Percentiles rank a stretch among this genome's conserved stretches.
phyloP scores from a whole-genome alignment of 176 grass and related monocot species.

The Microstegium vimineum region DNA sequence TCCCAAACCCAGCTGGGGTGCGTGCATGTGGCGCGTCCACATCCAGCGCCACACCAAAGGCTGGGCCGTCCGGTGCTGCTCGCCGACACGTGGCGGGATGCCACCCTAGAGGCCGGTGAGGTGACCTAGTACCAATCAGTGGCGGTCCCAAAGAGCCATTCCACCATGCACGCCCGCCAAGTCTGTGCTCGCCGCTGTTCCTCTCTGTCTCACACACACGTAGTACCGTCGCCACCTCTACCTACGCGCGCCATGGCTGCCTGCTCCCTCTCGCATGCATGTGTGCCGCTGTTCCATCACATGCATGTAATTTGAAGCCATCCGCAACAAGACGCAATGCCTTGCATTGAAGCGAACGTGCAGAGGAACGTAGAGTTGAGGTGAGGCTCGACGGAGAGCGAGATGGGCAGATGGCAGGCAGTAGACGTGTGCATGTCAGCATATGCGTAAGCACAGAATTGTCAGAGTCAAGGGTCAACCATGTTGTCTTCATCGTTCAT shows the following conservation, averaged over 20 bases:
- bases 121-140: conserved; percentile 2
- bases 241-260: background rate
- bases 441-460: background rate
- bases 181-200: background rate
- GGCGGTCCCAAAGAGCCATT: background rate
- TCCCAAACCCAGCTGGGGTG: background rate
- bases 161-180: background rate
- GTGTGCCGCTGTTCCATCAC: background rate
- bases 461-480: background rate
- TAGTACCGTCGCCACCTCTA: background rate
- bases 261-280: background rate
- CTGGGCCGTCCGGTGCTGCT: background rate
- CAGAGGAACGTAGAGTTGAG: background rate
- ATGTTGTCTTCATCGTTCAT: background rate
- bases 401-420: too few species aligned
- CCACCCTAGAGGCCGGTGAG: background rate
- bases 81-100: background rate
- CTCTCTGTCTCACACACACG: background rate
- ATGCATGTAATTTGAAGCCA: background rate
- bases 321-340: background rate
- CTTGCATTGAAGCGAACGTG: background rate
- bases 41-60: too few species aligned
- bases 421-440: background rate
- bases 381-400: background rate
- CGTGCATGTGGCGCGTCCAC: conserved; percentile 2